Evolutionary conservation across 768 basidiomycete genomes (phyloP).

Genomic region (Phaeotremella fagi): DNA sequence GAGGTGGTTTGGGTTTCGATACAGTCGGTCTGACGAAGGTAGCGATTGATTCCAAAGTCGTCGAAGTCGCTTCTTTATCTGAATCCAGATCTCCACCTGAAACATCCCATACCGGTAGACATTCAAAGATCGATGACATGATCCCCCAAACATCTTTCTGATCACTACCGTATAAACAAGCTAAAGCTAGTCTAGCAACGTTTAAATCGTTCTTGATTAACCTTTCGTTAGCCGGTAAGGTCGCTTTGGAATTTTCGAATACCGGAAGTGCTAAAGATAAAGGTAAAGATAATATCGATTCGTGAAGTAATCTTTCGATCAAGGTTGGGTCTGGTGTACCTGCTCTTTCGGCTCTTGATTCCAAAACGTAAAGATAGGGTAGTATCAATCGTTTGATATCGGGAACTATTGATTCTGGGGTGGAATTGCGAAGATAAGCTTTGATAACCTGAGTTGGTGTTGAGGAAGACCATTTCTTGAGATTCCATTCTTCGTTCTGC

Average conservation of each 20-base stretch:
- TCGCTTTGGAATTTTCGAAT: constrained; percentile 89
- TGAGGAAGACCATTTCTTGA: constrained; percentile 68
- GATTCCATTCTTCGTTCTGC: constrained; percentile 63
- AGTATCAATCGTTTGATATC: constrained; percentile 74
- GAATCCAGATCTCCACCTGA: constrained; percentile 52
- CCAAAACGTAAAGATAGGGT: constrained; percentile 89
- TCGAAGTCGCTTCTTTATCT: constrained; percentile 71
- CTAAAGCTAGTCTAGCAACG: constrained; percentile 77
- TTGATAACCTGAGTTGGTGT: constrained; percentile 61
- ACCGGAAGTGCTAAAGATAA: constrained; percentile 67
- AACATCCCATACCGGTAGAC: constrained; percentile 81
- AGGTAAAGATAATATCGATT: constrained; percentile 66
- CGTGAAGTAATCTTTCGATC: constrained; percentile 62
- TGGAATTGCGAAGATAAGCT: constrained; percentile 72
- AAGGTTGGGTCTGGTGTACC: constrained; percentile 66
- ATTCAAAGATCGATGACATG: constrained; percentile 93
- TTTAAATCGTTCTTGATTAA: constrained; percentile 77
- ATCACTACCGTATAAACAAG: constrained; percentile 78
- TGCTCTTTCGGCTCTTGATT: constrained; percentile 76
- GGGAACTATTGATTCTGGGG: constrained; percentile 59
- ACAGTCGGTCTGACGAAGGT: constrained; percentile 73
- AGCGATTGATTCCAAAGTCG: constrained; percentile 73
- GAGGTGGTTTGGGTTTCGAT: constrained; percentile 53
- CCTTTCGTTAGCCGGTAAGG: constrained; percentile 63
- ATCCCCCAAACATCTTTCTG: constrained; percentile 60